phyloP scores from a whole-genome alignment of 805 yeast species.

The Yamadazyma nakazawae region DNA sequence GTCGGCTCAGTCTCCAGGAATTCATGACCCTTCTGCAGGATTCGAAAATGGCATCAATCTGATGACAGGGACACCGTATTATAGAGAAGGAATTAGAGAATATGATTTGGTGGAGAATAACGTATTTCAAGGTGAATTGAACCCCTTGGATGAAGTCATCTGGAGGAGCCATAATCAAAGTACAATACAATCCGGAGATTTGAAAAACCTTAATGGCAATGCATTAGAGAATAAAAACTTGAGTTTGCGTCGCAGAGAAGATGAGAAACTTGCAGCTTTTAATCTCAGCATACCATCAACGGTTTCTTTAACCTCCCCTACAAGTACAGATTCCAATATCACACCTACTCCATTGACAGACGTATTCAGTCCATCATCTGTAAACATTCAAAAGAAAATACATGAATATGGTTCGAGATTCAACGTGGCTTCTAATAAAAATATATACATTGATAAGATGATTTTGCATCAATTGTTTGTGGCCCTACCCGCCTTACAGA shows the following conservation, averaged over 20 bases:
- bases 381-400: slow-evolving; percentile 5
- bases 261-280: slow-evolving; percentile 6
- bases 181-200: neutral
- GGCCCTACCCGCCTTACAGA: slow-evolving; percentile 26
- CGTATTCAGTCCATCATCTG: slow-evolving; percentile 8
- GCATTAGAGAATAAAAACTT: neutral
- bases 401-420: slow-evolving; percentile 14
- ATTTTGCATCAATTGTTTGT: slow-evolving; percentile 33
- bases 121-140: slow-evolving; percentile 33
- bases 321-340: slow-evolving; percentile 24
- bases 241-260: neutral
- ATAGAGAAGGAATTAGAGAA: slow-evolving; percentile 1
- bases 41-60: neutral
- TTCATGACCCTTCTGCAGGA: neutral
- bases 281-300: slow-evolving; percentile 20
- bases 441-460: slow-evolving; percentile 36
- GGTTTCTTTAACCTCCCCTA: slow-evolving; percentile 31
- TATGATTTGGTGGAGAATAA: slow-evolving; percentile 36
- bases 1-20: neutral
- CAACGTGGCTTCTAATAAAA: slow-evolving; percentile 28
- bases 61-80: neutral
- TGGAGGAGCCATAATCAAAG: slow-evolving; percentile 13
- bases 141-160: slow-evolving; percentile 39
- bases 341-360: slow-evolving; percentile 11
- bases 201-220: neutral